Conservation (phyloP, 257 asterid genomes). For the Fraxinus pennsylvanica region DNA sequence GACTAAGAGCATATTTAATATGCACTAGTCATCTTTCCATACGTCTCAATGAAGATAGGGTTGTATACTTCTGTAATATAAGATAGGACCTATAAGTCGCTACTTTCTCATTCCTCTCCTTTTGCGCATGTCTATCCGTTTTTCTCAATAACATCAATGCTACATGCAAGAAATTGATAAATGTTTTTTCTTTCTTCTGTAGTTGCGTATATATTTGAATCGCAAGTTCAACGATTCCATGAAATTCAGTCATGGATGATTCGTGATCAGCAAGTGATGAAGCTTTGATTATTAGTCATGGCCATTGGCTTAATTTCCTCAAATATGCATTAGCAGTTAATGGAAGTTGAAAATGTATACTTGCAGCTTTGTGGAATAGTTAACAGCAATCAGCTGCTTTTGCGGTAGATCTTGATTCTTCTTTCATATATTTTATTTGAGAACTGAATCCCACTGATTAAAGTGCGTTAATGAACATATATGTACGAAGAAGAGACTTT, state of each 20-base stretch:
- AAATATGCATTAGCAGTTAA: no score
- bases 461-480: neutral
- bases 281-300: no score
- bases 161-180: slow-evolving; percentile 13
- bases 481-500: neutral
- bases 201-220: neutral
- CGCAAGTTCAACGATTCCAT: no score
- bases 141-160: neutral
- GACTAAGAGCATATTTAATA: slow-evolving; percentile 39
- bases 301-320: no score
- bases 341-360: no score
- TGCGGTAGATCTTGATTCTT: slow-evolving; percentile 22
- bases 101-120: neutral
- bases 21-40: slow-evolving; percentile 17
- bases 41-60: slow-evolving; percentile 24
- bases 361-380: neutral
- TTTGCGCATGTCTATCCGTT: neutral
- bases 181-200: neutral
- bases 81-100: slow-evolving; percentile 8
- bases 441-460: neutral
- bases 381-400: neutral
- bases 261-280: neutral
- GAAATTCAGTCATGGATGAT: slow-evolving; percentile 13
- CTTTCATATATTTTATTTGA: neutral
- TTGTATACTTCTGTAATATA: slow-evolving; percentile 18